Conservation (phyloP, 768 basidiomycete genomes). For the Boletus subparvulus region DNA sequence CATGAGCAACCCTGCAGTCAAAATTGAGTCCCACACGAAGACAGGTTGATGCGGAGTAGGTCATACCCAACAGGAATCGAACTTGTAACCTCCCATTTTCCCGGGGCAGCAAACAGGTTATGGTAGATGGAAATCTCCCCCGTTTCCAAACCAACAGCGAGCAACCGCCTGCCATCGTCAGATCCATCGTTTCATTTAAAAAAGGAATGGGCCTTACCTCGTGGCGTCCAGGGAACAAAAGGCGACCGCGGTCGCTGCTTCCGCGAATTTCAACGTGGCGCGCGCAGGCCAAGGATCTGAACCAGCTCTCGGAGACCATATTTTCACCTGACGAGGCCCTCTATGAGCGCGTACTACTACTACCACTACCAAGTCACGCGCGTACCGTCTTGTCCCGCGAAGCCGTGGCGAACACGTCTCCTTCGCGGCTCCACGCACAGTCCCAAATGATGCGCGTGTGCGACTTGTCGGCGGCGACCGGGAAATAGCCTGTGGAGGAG, state of each 20-base stretch:
- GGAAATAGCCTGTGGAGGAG: constrained; percentile 51
- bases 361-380: not conserved
- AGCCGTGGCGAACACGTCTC: constrained; percentile 84
- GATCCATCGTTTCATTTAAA: not conserved
- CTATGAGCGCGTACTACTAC: not conserved
- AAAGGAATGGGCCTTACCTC: constrained; percentile 38
- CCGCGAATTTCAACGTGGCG: constrained; percentile 64
- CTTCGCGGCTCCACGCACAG: constrained; percentile 79
- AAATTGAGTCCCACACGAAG: not conserved
- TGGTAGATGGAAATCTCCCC: constrained; percentile 71
- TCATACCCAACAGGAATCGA: constrained; percentile 55
- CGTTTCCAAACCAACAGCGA: constrained; percentile 85
- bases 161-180: constrained; percentile 41
- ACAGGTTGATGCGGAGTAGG: not conserved
- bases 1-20: constrained; percentile 62
- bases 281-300: constrained; percentile 53
- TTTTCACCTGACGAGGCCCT: constrained; percentile 59
- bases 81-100: constrained; percentile 47
- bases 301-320: constrained; percentile 58
- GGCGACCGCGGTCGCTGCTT: constrained; percentile 83
- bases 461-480: constrained; percentile 71
- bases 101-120: constrained; percentile 28
- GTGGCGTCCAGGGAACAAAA: constrained; percentile 44
- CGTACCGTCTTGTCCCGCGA: constrained; percentile 92
- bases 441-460: constrained; percentile 97